These are phyloP conservation scores for Mercurialis annua DNA, from an alignment of 345 rosid species.

Conservation along the genomic window DNA sequence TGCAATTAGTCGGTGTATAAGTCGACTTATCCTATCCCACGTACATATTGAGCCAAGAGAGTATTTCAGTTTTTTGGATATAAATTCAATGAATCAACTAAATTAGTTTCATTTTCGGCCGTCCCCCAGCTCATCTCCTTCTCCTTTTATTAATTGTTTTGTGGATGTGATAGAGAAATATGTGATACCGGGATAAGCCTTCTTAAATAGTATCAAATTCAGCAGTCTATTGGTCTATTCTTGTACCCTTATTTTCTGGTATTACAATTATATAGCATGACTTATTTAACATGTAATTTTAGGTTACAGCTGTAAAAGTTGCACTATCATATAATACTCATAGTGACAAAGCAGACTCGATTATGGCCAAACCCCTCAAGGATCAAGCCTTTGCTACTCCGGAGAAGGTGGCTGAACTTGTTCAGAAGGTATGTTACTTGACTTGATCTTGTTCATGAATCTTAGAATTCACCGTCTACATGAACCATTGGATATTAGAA, in stretches of 20 bases:
- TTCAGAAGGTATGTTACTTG: conserved; percentile 66
- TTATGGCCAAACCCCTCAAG: conserved; percentile 80
- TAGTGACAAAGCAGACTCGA: conserved; percentile 58
- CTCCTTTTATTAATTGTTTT: too few relatives aligned
- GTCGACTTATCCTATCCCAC: neutral
- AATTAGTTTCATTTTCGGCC: neutral
- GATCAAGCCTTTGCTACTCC: conserved; percentile 97
- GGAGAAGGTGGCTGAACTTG: conserved; percentile 90
- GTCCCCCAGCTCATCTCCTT: neutral
- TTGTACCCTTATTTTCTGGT: neutral
- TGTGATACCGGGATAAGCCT: neutral
- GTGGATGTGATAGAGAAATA: neutral
- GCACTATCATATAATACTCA: conserved; percentile 62
- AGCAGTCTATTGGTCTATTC: neutral
- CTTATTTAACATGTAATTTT: conserved; percentile 22
- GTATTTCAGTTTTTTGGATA: neutral
- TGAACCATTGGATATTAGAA: neutral
- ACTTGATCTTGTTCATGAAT: neutral
- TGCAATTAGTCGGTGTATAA: neutral
- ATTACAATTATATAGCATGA: neutral
- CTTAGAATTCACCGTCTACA: neutral
- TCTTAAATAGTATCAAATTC: neutral
- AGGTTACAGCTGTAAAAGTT: conserved; percentile 89
- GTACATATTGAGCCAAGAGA: neutral
- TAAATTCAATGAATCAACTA: neutral